A percentile compares a stretch with the other conserved stretches of the same genome.
phyloP scores from a whole-genome alignment of 495 filamentous ascomycete species.

The Penicillium canescens region DNA sequence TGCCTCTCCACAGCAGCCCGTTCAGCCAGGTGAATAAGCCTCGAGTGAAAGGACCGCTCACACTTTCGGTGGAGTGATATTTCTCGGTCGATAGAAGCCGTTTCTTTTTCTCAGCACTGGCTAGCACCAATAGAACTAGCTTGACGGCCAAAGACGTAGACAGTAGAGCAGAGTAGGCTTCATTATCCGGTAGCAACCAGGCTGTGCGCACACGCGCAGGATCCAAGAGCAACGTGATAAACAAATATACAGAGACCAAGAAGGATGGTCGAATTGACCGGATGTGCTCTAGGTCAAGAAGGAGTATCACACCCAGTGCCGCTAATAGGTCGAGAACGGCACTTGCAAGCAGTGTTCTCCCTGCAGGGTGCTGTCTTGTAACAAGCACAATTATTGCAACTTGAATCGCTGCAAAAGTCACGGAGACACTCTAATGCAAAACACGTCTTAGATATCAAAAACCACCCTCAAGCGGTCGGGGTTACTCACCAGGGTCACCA shows the following conservation, averaged over 20 bases:
- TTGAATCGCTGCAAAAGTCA: slow-evolving; percentile 33
- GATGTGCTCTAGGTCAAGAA: slow-evolving; percentile 46
- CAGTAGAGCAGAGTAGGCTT: slow-evolving; percentile 31
- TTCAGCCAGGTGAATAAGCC: slow-evolving; percentile 55
- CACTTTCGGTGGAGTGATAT: slow-evolving; percentile 48
- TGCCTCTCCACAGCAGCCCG: slow-evolving; percentile 40
- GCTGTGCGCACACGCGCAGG: slow-evolving; percentile 47
- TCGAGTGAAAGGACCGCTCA: slow-evolving; percentile 44
- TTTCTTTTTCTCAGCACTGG: slow-evolving; percentile 45
- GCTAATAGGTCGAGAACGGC: slow-evolving; percentile 31
- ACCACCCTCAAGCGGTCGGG: no score
- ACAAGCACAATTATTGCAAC: slow-evolving; percentile 38
- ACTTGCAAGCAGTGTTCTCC: slow-evolving; percentile 35
- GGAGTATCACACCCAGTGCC: slow-evolving; percentile 37
- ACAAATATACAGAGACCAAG: slow-evolving; percentile 52
- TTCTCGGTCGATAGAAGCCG: slow-evolving; percentile 23
- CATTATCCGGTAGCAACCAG: slow-evolving; percentile 33
- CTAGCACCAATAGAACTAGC: slow-evolving; percentile 39
- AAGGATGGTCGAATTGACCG: slow-evolving; percentile 47
- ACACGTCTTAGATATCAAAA: no score
- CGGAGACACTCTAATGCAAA: slow-evolving; percentile 26
- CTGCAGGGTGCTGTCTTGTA: slow-evolving; percentile 26
- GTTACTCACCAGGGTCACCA: slow-evolving; percentile 12
- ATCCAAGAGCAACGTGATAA: slow-evolving; percentile 53
- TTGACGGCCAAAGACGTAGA: slow-evolving; percentile 43